phyloP scores from a whole-genome alignment of 805 yeast genomes.

The Metschnikowia koreensis region DNA sequence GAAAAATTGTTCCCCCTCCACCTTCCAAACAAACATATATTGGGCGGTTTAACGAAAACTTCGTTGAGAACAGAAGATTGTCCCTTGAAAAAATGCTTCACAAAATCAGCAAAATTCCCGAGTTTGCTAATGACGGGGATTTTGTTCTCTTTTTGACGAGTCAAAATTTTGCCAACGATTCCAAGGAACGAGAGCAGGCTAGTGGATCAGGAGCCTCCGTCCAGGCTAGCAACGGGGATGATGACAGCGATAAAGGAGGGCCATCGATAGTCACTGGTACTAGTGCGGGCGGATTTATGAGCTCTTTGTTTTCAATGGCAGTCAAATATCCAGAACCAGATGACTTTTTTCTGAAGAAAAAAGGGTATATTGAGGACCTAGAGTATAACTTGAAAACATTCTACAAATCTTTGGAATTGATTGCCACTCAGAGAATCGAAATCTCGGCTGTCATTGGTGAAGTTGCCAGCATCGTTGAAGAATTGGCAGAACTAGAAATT shows the following conservation, averaged over 20 bases:
- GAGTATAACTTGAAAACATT: conserved; percentile 72
- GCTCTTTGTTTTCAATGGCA: conserved; percentile 67
- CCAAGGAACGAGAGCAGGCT: conserved; percentile 65
- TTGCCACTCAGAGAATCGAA: conserved; percentile 74
- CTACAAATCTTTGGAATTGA: conserved; percentile 67
- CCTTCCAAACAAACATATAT: conserved; percentile 94
- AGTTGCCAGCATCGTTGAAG: conserved; percentile 50
- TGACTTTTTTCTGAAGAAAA: conserved; percentile 69
- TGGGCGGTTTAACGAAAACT: conserved; percentile 87
- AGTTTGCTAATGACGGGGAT: conserved; percentile 69
- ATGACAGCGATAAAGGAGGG: conserved; percentile 29
- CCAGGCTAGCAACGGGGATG: conserved; percentile 36
- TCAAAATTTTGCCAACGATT: conserved; percentile 62
- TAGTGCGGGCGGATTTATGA: conserved; percentile 57
- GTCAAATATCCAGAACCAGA: conserved; percentile 76
- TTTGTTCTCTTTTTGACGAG: conserved; percentile 75
- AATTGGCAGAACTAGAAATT: conserved; percentile 72
- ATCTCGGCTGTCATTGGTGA: conserved; percentile 68
- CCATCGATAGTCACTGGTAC: conserved; percentile 22
- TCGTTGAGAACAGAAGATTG: conserved; percentile 80
- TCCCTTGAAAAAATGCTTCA: conserved; percentile 84
- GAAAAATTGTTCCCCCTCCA: conserved; percentile 83
- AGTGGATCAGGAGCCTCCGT: conserved; percentile 52
- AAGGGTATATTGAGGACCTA: conserved; percentile 63
- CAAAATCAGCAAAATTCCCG: conserved; percentile 58